phyloP scores from a whole-genome alignment of 805 yeast genomes.

The Ogataea populi-albae region DNA sequence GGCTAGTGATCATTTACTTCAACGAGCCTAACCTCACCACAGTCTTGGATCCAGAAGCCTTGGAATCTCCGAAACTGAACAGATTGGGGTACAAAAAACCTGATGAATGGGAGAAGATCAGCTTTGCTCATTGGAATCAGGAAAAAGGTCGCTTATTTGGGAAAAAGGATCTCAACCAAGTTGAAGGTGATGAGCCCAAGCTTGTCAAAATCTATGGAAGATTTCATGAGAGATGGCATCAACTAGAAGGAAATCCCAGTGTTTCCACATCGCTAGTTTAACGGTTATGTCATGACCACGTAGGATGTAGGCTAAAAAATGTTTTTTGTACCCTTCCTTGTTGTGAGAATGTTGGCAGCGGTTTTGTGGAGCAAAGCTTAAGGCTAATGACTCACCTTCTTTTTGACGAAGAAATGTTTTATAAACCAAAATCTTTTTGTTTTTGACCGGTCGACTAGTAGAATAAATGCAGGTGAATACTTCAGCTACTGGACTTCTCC shows the following conservation, averaged over 20 bases:
- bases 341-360: too few relatives aligned
- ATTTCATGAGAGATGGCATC: constrained; percentile 44
- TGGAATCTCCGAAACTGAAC: constrained; percentile 38
- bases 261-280: too few relatives aligned
- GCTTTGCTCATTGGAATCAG: constrained; percentile 43
- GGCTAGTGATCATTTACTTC: constrained; percentile 43
- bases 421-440: too few relatives aligned
- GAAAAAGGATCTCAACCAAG: constrained; percentile 18
- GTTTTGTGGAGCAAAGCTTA: too few relatives aligned
- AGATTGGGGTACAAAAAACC: constrained; percentile 32
- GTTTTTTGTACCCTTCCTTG: too few relatives aligned
- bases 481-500: too few relatives aligned
- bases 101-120: constrained; percentile 31
- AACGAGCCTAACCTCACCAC: constrained; percentile 37
- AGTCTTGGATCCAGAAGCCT: constrained; percentile 39
- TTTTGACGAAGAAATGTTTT: too few relatives aligned
- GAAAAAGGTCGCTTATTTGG: constrained; percentile 48
- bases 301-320: too few relatives aligned
- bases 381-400: too few relatives aligned
- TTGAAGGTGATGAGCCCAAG: constrained; percentile 6
- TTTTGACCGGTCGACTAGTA: too few relatives aligned
- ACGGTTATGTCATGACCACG: too few relatives aligned
- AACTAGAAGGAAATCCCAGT: constrained; percentile 26
- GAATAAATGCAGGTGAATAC: too few relatives aligned
- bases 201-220: constrained; percentile 38